phyloP scores from a whole-genome alignment of 78 protist species.

The Creolimax fragrantissima region DNA sequence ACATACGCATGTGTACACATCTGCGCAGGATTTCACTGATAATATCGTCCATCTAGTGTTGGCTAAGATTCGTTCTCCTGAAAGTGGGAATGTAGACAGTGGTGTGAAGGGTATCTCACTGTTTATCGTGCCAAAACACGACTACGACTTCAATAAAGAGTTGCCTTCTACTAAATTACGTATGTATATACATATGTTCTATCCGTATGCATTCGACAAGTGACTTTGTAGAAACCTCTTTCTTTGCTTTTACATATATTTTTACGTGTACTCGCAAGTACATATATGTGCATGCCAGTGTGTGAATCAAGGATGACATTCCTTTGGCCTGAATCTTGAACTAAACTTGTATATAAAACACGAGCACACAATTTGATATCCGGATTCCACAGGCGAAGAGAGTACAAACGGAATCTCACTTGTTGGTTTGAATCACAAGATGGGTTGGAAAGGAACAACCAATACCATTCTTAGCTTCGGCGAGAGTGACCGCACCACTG shows the following conservation, averaged over 20 bases:
- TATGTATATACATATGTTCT: too few species aligned
- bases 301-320: too few species aligned
- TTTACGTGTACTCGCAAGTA: too few species aligned
- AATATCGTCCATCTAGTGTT: neutral
- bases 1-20: neutral
- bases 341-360: too few species aligned
- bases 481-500: neutral
- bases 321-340: too few species aligned
- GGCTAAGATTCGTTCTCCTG: neutral
- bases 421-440: neutral
- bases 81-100: neutral
- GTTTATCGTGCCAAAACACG: constrained; percentile 28
- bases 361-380: too few species aligned
- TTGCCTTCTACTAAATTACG: neutral
- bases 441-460: constrained; percentile 38
- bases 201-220: too few species aligned
- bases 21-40: neutral
- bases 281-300: too few species aligned
- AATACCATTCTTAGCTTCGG: constrained; percentile 37
- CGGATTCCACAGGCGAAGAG: neutral
- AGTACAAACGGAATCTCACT: neutral
- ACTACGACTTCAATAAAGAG: neutral
- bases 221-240: too few species aligned
- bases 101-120: constrained; percentile 28
- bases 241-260: too few species aligned